A percentile compares a stretch with the other conserved stretches of the same genome.
These are phyloP conservation scores for Phytophthora nicotianae DNA, from an alignment of 352 stramenopile species.

Conservation along the genomic window DNA sequence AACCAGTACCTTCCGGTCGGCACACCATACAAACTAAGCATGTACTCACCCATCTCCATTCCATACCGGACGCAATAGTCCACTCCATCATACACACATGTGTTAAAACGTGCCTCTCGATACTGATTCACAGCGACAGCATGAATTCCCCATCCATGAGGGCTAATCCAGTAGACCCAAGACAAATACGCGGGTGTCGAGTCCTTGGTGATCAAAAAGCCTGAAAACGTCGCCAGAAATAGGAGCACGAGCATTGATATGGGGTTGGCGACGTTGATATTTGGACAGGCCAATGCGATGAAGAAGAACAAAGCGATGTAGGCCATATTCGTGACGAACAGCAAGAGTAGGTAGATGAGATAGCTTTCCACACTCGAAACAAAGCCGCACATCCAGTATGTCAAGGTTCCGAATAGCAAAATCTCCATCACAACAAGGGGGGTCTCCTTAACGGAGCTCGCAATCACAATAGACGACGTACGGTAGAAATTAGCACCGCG, in stretches of 20 bases:
- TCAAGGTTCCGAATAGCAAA: slow-evolving; percentile 66
- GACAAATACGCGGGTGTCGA: slow-evolving; percentile 60
- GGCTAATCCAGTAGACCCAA: slow-evolving; percentile 84
- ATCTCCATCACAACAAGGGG: slow-evolving; percentile 69
- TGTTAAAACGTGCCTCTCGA: slow-evolving; percentile 33
- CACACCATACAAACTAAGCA: slow-evolving; percentile 51
- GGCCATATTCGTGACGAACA: slow-evolving; percentile 65
- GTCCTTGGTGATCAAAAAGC: slow-evolving; percentile 60
- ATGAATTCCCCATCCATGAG: slow-evolving; percentile 64
- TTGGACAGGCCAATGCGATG: slow-evolving; percentile 46
- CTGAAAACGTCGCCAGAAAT: slow-evolving; percentile 65
- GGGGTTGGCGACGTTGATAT: slow-evolving; percentile 55
- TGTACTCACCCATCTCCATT: slow-evolving; percentile 42
- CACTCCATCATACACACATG: slow-evolving; percentile 44
- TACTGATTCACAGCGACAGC: slow-evolving; percentile 69
- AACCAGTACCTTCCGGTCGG: slow-evolving; percentile 49
- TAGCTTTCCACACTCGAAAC: slow-evolving; percentile 38
- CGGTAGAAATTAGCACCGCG: slow-evolving; percentile 87
- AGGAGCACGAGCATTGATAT: slow-evolving; percentile 53
- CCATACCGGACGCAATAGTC: slow-evolving; percentile 52
- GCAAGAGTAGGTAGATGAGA: slow-evolving; percentile 57
- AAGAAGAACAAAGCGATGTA: slow-evolving; percentile 66
- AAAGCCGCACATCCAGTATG: slow-evolving; percentile 64
- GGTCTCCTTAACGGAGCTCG: slow-evolving; percentile 46
- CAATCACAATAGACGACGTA: slow-evolving; percentile 78